Evolutionary conservation across 2,329 filamentous ascomycete genomes (phyloP), one percentile per base, ranked within the genome.

Genomic region (Aspergillus aculeatinus): DNA sequence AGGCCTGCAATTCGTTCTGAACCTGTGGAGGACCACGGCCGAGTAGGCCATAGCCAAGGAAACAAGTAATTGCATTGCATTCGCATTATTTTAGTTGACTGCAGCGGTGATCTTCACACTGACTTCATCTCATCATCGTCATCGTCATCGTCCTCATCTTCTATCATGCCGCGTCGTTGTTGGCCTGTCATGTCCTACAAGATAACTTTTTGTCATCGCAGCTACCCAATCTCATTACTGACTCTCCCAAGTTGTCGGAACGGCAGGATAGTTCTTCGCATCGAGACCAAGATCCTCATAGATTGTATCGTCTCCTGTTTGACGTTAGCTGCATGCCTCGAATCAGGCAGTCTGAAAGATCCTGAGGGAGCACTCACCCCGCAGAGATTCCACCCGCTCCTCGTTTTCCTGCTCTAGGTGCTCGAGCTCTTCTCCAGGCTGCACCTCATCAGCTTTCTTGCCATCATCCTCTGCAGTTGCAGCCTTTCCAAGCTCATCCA

Each of bases 391-490:
- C 72, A 92, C 86, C 6, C 90, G 82, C 59, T 87, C 77, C 62
- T 88, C 81, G 66, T 95, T 90, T 71, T 94, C 90, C 12, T 89
- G 82, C 72, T 92, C 90, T 2, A 96, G 77, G 71, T 88, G 85
- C 72, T 92, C 86, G 50, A 96, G 73, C 67, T 91, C 89, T 64
- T 91, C 86, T n/a, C 81, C 77, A 0, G 89, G 87, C 2, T 87
- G 83, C 63, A 87, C 84, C 67, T 88, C 87, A 16, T 80, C 80
- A 5, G 80, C 72, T 63, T 84, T 79, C 67, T 88, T 79, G 6
- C 60, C 64, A n/a, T 68, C 69, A 9, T 65, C 48, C 49, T 76
- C 71, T n/a, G 74, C 70, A 33, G 66, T 69, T 11, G 70, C 73
- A 25, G 70, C 73, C 63, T 74, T 76, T 5, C 72, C 74, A 48